Percentiles rank a stretch among this genome's conserved stretches.
phyloP scores from a whole-genome alignment of 352 stramenopile genomes.

The Globisporangium heterothallicum region DNA sequence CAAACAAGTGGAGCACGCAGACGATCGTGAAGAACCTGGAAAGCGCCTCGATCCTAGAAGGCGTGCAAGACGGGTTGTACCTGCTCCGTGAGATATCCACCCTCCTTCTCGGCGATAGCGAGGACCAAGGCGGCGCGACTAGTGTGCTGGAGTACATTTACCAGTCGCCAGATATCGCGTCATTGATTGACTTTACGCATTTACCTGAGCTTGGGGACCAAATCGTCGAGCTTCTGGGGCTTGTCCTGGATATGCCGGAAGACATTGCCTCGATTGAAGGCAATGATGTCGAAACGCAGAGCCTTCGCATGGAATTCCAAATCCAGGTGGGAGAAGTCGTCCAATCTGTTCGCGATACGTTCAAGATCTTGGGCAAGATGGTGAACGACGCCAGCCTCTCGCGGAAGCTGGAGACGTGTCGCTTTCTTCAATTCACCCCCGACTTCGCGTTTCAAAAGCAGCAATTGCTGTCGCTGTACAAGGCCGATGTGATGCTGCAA shows the following conservation, averaged over 20 bases:
- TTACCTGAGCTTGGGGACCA: conserved; percentile 56
- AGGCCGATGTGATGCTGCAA: conserved; percentile 54
- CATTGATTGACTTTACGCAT: conserved; percentile 53
- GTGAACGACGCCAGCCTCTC: conserved; percentile 39
- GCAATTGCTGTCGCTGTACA: conserved; percentile 63
- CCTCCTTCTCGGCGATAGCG: conserved; percentile 53
- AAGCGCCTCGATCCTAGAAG: conserved; percentile 54
- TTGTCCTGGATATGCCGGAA: conserved; percentile 79
- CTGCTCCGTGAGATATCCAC: conserved; percentile 65
- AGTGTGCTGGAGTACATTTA: conserved; percentile 64
- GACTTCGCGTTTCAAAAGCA: conserved; percentile 68
- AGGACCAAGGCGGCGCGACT: conserved; percentile 35
- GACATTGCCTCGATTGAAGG: conserved; percentile 49
- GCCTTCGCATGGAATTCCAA: conserved; percentile 56
- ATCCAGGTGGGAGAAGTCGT: conserved; percentile 63
- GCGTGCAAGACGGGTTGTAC: conserved; percentile 48
- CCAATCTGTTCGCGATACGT: conserved; percentile 39
- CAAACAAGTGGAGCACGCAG: conserved; percentile 39
- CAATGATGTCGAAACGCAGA: conserved; percentile 26
- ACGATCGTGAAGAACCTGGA: conserved; percentile 58
- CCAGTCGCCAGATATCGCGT: conserved; percentile 47
- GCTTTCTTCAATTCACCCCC: conserved; percentile 51
- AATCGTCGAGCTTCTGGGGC: conserved; percentile 65
- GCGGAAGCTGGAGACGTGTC: conserved; percentile 47
- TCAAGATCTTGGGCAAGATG: conserved; percentile 52